phyloP scores from a whole-genome alignment of 768 basidiomycete genomes.

The Rhodotorula toruloides region DNA sequence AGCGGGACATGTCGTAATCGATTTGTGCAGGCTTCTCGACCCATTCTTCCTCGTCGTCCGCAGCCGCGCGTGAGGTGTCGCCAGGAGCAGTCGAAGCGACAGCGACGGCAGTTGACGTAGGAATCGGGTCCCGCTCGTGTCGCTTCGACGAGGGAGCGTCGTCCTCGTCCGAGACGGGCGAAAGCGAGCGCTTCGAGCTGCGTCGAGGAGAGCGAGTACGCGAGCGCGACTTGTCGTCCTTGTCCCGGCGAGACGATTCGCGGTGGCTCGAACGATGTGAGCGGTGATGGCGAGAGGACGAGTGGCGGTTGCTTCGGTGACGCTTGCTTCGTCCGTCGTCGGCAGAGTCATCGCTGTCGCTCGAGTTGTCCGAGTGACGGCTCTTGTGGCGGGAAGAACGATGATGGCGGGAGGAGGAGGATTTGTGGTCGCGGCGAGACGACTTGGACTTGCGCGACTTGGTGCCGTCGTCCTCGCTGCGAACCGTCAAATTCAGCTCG shows the following conservation, averaged over 20 bases:
- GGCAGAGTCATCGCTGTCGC: conserved; percentile 13
- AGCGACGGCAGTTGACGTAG: background rate
- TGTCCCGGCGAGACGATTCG: background rate
- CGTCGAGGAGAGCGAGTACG: no score
- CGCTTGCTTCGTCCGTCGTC: conserved; percentile 5
- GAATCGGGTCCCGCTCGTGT: background rate
- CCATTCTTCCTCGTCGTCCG: conserved; percentile 47
- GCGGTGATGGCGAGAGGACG: no score
- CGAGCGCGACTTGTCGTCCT: no score
- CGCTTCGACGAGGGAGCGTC: conserved; percentile 6
- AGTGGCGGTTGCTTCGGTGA: background rate
- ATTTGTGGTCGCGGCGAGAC: no score
- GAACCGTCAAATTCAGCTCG: background rate
- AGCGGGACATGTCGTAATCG: background rate
- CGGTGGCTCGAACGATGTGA: no score
- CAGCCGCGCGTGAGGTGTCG: conserved; percentile 45
- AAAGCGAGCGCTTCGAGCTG: no score
- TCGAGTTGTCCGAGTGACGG: conserved; percentile 46
- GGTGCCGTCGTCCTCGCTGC: conserved; percentile 8
- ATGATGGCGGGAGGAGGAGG: conserved; percentile 54
- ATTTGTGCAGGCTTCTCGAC: conserved; percentile 44
- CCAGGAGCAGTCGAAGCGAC: background rate
- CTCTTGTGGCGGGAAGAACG: conserved; percentile 48
- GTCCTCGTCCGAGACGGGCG: conserved; percentile 14
- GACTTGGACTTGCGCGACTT: conserved; percentile 49